phyloP scores from a whole-genome alignment of 352 stramenopile genomes.

The Phytophthora podocarpi region DNA sequence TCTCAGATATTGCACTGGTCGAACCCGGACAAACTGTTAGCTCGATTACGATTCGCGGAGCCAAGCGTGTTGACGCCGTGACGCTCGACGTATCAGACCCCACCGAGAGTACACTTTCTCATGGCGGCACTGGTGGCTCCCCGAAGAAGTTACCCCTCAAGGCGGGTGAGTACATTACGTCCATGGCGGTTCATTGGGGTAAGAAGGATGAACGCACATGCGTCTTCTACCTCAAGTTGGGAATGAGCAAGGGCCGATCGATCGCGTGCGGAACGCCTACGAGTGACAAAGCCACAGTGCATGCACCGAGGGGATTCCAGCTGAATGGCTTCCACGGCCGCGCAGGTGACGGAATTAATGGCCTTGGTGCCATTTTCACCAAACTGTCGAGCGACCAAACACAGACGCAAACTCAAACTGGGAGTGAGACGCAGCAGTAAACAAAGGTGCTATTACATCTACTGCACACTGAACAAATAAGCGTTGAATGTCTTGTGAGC shows the following conservation, averaged over 20 bases:
- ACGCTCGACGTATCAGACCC: slow-evolving; percentile 38
- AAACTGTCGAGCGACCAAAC: slow-evolving; percentile 14
- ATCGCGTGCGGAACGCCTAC: slow-evolving; percentile 37
- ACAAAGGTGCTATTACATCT: not conserved
- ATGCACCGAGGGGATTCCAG: slow-evolving; percentile 48
- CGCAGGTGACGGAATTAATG: slow-evolving; percentile 36
- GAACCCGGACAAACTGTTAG: slow-evolving; percentile 35
- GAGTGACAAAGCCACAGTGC: slow-evolving; percentile 33
- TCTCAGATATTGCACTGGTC: slow-evolving; percentile 37
- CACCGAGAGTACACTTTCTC: slow-evolving; percentile 38
- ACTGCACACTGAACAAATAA: no score
- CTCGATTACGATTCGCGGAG: slow-evolving; percentile 41
- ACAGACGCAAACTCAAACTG: slow-evolving; percentile 12
- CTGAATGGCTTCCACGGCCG: slow-evolving; percentile 58
- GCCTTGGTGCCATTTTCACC: slow-evolving; percentile 39
- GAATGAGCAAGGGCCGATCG: slow-evolving; percentile 37
- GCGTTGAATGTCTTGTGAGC: no score
- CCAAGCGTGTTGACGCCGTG: slow-evolving; percentile 41
- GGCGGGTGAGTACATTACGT: slow-evolving; percentile 49
- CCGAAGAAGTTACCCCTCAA: slow-evolving; percentile 39
- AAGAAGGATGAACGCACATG: slow-evolving; percentile 40
- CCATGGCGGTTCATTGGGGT: slow-evolving; percentile 47
- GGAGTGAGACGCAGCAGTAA: slow-evolving; percentile 9
- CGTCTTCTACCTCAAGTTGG: slow-evolving; percentile 51
- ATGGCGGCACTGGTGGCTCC: slow-evolving; percentile 45